Evolutionary conservation across 176 grass and related monocot genomes (phyloP), one percentile per base, ranked within the genome.

Genomic region (Oryza glumipatula): DNA sequence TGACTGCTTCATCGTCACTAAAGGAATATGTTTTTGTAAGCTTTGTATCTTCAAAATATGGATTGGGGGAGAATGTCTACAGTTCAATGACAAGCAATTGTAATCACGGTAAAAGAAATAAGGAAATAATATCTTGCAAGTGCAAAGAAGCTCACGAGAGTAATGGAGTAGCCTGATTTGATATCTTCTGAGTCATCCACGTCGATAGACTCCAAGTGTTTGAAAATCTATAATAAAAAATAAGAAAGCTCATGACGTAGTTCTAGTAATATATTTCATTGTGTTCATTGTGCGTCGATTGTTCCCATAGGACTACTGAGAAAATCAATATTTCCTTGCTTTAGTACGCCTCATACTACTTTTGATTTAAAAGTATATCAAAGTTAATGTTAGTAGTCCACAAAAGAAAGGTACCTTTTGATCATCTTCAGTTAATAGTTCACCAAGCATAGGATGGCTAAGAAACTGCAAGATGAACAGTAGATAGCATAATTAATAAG

Each of bases 101-200:
- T 89, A 80, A 92, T 84, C 72, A 68, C 70, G 73, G 22, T 16
- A 21, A 82, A 28, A 49, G 47, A 23, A 88, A 86, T 7, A 49
- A 48, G 21, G 15, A 16, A 45, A 61, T 11, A 30, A 9, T 51
- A 76, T 75, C 33, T 76, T 52, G 30, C 7, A 78, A 68, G 65
- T 82, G 68, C 80, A 73, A 74, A 32, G 19, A 71, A 80, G 68
- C 84, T 90, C 84, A 94, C 95, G 24, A 98, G 82, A 82, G 87
- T 85, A 76, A 98, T 91, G 19, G 89, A 98, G 82, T 89, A 98
- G 81, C 90, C 90, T 41, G 90, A 94, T 77, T 98, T 98, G 69
- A 94, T 79, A 87, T 97, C 95, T 83, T 98, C 87, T 65, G 76
- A 94, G 21, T 95, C 95, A 56, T 94, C 90, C 68, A 98, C 90